Evolutionary conservation across 2,329 filamentous ascomycete species (phyloP).

Genomic region (Diatrype stigma): DNA sequence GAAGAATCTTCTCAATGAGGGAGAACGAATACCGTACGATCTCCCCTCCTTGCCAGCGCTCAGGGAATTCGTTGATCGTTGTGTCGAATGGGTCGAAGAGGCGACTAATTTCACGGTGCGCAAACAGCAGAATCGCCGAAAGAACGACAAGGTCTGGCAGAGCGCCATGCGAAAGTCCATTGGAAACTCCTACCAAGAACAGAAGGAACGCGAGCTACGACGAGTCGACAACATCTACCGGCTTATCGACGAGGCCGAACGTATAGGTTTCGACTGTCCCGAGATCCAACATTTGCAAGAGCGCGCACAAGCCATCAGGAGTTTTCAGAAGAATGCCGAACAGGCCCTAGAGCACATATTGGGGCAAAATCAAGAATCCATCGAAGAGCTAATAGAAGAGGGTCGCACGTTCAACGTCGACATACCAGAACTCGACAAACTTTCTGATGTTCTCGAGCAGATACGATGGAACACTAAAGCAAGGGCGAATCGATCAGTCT

Average conservation of each 20-base stretch:
- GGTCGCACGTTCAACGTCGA: slow-evolving; percentile 88
- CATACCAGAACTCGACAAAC: slow-evolving; percentile 77
- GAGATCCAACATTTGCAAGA: slow-evolving; percentile 85
- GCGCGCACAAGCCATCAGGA: slow-evolving; percentile 76
- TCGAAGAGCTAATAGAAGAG: slow-evolving; percentile 87
- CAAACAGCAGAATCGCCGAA: slow-evolving; percentile 95
- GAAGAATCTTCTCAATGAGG: slow-evolving; percentile 80
- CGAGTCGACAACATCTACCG: slow-evolving; percentile 86
- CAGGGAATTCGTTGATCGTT: slow-evolving; percentile 87
- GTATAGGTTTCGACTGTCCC: slow-evolving; percentile 86
- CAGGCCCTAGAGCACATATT: slow-evolving; percentile 64
- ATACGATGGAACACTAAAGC: slow-evolving; percentile 85
- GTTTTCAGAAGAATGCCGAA: slow-evolving; percentile 75
- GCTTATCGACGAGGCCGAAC: slow-evolving; percentile 77
- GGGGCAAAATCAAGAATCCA: slow-evolving; percentile 62
- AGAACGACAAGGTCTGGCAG: slow-evolving; percentile 86
- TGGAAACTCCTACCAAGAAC: slow-evolving; percentile 51
- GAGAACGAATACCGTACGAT: slow-evolving; percentile 91
- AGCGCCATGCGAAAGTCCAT: slow-evolving; percentile 68
- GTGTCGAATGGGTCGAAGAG: slow-evolving; percentile 97
- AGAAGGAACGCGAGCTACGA: slow-evolving; percentile 83
- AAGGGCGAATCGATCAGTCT: slow-evolving; percentile 56
- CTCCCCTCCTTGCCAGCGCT: slow-evolving; percentile 78
- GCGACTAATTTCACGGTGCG: slow-evolving; percentile 93
- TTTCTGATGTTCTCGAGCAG: slow-evolving; percentile 78